phyloP scores from a whole-genome alignment of 768 basidiomycete genomes.

The Leccinum longicurvipes region DNA sequence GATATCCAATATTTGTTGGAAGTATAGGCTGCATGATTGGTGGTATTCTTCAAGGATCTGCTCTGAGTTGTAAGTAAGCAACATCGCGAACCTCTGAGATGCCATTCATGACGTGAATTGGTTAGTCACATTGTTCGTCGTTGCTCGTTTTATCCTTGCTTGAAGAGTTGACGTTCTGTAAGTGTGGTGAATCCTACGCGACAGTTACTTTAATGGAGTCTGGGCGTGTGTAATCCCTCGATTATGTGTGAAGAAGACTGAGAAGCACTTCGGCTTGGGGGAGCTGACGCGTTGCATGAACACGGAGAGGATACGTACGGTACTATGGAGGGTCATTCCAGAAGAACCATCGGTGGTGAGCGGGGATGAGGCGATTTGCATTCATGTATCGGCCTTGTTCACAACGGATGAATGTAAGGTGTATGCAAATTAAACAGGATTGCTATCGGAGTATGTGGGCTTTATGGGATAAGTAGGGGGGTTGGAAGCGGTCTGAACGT shows the following conservation, averaged over 20 bases:
- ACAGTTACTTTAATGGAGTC: neutral
- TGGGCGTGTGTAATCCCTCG: neutral
- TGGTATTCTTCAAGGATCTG: neutral
- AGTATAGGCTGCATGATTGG: neutral
- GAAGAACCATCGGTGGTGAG: neutral
- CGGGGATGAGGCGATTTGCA: neutral
- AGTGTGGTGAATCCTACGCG: neutral
- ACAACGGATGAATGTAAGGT: neutral
- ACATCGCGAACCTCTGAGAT: too few species aligned
- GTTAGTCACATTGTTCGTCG: too few species aligned
- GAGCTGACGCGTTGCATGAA: neutral
- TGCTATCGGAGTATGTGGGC: too few species aligned
- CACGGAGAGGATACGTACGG: neutral
- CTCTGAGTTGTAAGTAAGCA: too few species aligned
- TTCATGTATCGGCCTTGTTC: neutral
- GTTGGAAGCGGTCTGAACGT: too few species aligned
- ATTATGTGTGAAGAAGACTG: neutral
- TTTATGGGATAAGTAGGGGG: too few species aligned
- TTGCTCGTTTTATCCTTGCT: neutral
- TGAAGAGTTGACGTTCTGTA: neutral
- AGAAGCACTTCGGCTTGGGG: neutral
- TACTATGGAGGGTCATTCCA: neutral
- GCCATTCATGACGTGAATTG: too few species aligned
- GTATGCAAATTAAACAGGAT: too few species aligned
- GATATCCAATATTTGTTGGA: neutral